Conservation (phyloP, 805 yeast species). For the Pichia kluyveri region DNA sequence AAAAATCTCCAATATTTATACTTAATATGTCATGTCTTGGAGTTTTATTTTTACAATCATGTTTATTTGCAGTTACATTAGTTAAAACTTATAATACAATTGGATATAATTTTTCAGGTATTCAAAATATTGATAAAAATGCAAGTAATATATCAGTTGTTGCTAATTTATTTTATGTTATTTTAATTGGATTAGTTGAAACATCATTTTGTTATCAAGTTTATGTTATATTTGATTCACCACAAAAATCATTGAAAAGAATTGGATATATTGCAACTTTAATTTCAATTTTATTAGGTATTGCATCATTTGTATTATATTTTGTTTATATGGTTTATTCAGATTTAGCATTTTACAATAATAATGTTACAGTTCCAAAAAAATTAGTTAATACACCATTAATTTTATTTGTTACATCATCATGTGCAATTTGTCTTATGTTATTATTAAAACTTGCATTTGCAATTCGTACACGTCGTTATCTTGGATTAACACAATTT, state of each 20-base stretch:
- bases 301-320: slow-evolving; percentile 52
- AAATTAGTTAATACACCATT: slow-evolving; percentile 46
- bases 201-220: slow-evolving; percentile 64
- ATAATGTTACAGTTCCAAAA: slow-evolving; percentile 13
- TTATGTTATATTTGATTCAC: slow-evolving; percentile 56
- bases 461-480: slow-evolving; percentile 67
- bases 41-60: slow-evolving; percentile 49
- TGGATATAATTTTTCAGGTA: slow-evolving; percentile 38
- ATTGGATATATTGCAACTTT: slow-evolving; percentile 32
- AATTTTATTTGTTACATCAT: slow-evolving; percentile 60
- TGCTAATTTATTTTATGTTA: slow-evolving; percentile 48
- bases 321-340: slow-evolving; percentile 41
- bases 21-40: slow-evolving; percentile 57
- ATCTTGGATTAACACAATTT: slow-evolving; percentile 73
- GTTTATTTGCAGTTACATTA: slow-evolving; percentile 46
- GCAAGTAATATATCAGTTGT: slow-evolving; percentile 49
- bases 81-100: slow-evolving; percentile 43
- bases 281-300: slow-evolving; percentile 35
- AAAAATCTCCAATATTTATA: slow-evolving; percentile 61
- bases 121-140: slow-evolving; percentile 28
- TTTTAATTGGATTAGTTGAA: slow-evolving; percentile 56
- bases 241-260: slow-evolving; percentile 30
- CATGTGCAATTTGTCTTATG: slow-evolving; percentile 52
- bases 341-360: slow-evolving; percentile 24
- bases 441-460: slow-evolving; percentile 53